Conservation (phyloP, 1,284 basidiomycete species). For the Somion occarium region DNA sequence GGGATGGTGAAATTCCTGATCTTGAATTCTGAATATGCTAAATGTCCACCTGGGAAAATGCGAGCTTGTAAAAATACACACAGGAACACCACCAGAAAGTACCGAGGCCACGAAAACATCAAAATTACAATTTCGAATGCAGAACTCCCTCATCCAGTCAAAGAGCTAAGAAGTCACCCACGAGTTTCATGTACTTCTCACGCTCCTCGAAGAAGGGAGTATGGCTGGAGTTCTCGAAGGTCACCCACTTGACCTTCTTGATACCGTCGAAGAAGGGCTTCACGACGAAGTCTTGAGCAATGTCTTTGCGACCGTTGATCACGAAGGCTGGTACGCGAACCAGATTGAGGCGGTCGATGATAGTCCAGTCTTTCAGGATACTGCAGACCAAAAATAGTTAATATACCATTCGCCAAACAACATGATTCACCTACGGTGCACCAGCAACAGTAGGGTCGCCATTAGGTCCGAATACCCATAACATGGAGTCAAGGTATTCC, state of each 20-base stretch:
- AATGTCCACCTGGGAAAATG: too few relatives aligned
- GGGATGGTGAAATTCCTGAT: too few relatives aligned
- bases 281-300: slow-evolving; percentile 22
- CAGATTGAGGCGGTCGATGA: slow-evolving; percentile 21
- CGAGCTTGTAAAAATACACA: too few relatives aligned
- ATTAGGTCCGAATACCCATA: slow-evolving; percentile 7
- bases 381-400: slow-evolving; percentile 2
- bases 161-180: slow-evolving; percentile 20
- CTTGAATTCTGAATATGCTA: too few relatives aligned
- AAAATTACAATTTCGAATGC: not conserved
- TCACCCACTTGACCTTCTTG: slow-evolving; percentile 24
- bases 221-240: slow-evolving; percentile 26
- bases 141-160: not conserved
- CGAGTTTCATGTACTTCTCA: slow-evolving; percentile 21
- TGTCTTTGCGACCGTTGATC: slow-evolving; percentile 26
- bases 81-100: too few relatives aligned
- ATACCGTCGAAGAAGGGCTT: slow-evolving; percentile 23
- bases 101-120: too few relatives aligned
- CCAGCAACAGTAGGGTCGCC: slow-evolving; percentile 19
- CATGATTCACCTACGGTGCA: slow-evolving; percentile 14
- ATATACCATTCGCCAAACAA: not conserved
- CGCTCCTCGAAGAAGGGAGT: slow-evolving; percentile 27
- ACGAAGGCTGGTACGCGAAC: slow-evolving; percentile 27
- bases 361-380: slow-evolving; percentile 25
- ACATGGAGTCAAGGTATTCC: slow-evolving; percentile 8